Evolutionary conservation across 1,284 basidiomycete species (phyloP), one percentile per base, ranked within the genome.

Genomic region (Cryptococcus jaspeensis): DNA sequence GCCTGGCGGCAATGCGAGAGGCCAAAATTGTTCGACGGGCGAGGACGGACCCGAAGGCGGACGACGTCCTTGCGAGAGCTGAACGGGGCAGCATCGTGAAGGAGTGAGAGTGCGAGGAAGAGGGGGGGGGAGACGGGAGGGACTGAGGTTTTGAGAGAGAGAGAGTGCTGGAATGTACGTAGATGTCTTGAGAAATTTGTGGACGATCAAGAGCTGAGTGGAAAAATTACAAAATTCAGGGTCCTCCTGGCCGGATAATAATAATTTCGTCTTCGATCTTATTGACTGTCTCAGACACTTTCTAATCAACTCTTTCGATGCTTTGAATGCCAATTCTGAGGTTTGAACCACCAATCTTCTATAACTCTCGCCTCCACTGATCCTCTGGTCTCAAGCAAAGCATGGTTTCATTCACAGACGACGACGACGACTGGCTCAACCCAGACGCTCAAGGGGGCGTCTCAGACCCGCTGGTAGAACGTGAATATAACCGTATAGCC

Each of bases 361-460:
- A 8, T 7, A 16, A 41, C 7, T 7, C 39, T n/a, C 39, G 3
- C 39, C n/a, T n/a, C n/a, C n/a, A n/a, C n/a, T n/a, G n/a, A n/a
- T n/a, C n/a, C n/a, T n/a, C n/a, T n/a, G n/a, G n/a, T n/a, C n/a
- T n/a, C n/a, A n/a, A n/a, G n/a, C n/a, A n/a, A 4, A 32, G 28
- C 28, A 32, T 32, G 28, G 4, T 9, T 4, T 32, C 28, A 32
- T 32, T 32, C 28, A 32, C 28, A 4, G 9, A 32, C 37, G 63
- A 60, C 8, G 71, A 76, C 38, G 70, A 74, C 47, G 77, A 77
- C 61, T 78, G 73, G 72, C 66, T 75, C 13, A 66, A 67, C 40
- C 58, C 58, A 0, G 55, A 59, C 8, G 32, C 50, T 5, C 71
- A 72, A 55, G 75, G 75, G 3, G 67, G 67, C 7, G 53, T 57